phyloP scores from a whole-genome alignment of 2,329 filamentous ascomycete genomes.

The Penicillium sp. region DNA sequence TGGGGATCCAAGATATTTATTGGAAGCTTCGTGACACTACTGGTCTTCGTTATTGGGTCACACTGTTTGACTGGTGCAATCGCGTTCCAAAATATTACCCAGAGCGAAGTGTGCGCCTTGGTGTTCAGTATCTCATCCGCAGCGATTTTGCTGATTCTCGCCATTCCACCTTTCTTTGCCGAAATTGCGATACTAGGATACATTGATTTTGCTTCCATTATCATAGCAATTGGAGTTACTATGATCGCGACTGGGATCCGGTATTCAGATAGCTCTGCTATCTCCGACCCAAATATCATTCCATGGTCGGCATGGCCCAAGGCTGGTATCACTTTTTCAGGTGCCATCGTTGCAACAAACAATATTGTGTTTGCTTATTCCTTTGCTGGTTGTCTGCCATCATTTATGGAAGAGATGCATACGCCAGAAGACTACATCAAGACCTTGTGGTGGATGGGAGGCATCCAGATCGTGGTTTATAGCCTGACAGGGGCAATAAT shows the following conservation, averaged over 20 bases:
- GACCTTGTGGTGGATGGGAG: conserved; percentile 15
- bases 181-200: conserved; percentile 20
- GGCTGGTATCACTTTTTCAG: conserved; percentile 9
- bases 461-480: conserved; percentile 18
- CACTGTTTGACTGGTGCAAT: conserved; percentile 20
- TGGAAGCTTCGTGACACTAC: conserved; percentile 12
- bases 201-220: conserved; percentile 34
- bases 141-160: conserved; percentile 31
- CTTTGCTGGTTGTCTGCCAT: conserved; percentile 18
- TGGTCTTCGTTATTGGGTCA: conserved; percentile 16
- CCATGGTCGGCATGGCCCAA: conserved; percentile 22
- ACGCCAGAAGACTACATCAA: conserved; percentile 20
- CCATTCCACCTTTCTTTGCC: conserved; percentile 37
- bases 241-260: conserved; percentile 38
- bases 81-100: conserved; percentile 14
- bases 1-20: conserved; percentile 17
- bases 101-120: conserved; percentile 16
- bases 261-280: conserved; percentile 19
- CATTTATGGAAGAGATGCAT: conserved; percentile 23
- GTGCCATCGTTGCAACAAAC: conserved; percentile 17
- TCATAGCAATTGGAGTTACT: conserved; percentile 34
- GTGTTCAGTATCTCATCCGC: conserved; percentile 17
- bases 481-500: conserved; percentile 18
- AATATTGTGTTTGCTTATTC: conserved; percentile 23
- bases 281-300: conserved; percentile 12